Conservation (phyloP, 495 filamentous ascomycete genomes). For the Parachaetomium inaequale region DNA sequence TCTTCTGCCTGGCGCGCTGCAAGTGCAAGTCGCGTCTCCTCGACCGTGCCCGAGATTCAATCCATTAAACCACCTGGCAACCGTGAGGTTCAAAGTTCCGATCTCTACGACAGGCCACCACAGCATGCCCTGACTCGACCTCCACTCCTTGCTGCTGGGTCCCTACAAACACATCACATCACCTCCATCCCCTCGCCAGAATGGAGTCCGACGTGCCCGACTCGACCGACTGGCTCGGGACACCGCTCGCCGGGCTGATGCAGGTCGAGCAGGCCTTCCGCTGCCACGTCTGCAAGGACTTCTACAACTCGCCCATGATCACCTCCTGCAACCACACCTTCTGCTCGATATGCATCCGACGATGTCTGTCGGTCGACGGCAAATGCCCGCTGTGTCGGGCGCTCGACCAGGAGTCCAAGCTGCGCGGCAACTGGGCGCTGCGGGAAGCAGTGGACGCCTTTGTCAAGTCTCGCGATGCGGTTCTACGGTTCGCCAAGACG, state of each 20-base stretch:
- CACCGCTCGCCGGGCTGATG: slow-evolving; percentile 65
- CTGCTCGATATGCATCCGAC: slow-evolving; percentile 90
- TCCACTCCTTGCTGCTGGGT: neutral
- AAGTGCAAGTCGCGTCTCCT: slow-evolving; percentile 10
- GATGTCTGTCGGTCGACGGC: slow-evolving; percentile 72
- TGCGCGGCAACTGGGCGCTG: slow-evolving; percentile 78
- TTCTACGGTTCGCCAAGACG: slow-evolving; percentile 59
- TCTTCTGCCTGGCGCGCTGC: neutral
- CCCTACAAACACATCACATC: neutral
- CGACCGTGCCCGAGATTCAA: neutral
- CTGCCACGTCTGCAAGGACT: slow-evolving; percentile 97
- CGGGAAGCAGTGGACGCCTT: slow-evolving; percentile 84
- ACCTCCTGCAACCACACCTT: slow-evolving; percentile 96
- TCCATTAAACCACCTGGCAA: neutral
- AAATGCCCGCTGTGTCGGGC: slow-evolving; percentile 82
- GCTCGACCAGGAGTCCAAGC: slow-evolving; percentile 71
- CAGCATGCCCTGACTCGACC: neutral
- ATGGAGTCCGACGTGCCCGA: slow-evolving; percentile 63
- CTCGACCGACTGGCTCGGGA: slow-evolving; percentile 90
- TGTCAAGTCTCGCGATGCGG: slow-evolving; percentile 54
- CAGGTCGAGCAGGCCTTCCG: slow-evolving; percentile 81
- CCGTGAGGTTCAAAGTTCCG: neutral
- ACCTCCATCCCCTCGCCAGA: neutral
- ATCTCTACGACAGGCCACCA: neutral
- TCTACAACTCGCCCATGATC: slow-evolving; percentile 88